These are phyloP conservation scores for Ploettnerulaceae sp. DNA, from an alignment of 2,329 filamentous ascomycete genomes.

Conservation along the genomic window DNA sequence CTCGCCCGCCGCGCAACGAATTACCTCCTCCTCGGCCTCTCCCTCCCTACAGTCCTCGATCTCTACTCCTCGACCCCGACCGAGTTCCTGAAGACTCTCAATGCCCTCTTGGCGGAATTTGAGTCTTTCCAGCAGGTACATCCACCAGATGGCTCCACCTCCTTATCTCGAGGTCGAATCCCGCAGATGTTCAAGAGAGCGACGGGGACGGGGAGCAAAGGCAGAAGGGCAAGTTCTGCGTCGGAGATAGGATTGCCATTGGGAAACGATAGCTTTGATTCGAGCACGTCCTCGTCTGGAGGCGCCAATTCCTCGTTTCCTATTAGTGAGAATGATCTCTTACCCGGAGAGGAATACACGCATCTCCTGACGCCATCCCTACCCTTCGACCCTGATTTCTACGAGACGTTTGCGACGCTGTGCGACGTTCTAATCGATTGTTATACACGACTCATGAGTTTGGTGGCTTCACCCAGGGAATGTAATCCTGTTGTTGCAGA, in stretches of 20 bases:
- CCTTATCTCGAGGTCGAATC: slow-evolving; percentile 71
- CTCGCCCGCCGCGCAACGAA: slow-evolving; percentile 88
- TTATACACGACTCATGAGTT: slow-evolving; percentile 71
- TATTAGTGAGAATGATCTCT: slow-evolving; percentile 58
- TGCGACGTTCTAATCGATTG: slow-evolving; percentile 94
- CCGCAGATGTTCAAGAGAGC: slow-evolving; percentile 77
- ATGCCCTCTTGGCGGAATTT: slow-evolving; percentile 83
- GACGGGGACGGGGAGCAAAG: slow-evolving; percentile 47
- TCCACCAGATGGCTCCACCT: slow-evolving; percentile 66
- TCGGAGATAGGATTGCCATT: slow-evolving; percentile 54
- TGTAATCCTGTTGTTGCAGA: slow-evolving; percentile 71
- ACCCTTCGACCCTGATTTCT: slow-evolving; percentile 95
- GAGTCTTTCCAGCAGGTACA: slow-evolving; percentile 89
- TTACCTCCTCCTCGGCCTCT: slow-evolving; percentile 87
- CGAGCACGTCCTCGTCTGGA: slow-evolving; percentile 36
- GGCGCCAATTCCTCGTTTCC: slow-evolving; percentile 41
- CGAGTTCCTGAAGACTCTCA: slow-evolving; percentile 84
- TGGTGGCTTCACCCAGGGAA: slow-evolving; percentile 70
- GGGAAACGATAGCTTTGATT: slow-evolving; percentile 42
- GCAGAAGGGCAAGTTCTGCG: slow-evolving; percentile 52
- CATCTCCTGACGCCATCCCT: slow-evolving; percentile 86
- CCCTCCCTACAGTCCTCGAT: slow-evolving; percentile 83
- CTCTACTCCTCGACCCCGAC: slow-evolving; percentile 72
- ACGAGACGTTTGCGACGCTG: slow-evolving; percentile 90
- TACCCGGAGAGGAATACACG: slow-evolving; percentile 81